Conservation (phyloP, 306 rosid species). For the Canavalia gladiata region DNA sequence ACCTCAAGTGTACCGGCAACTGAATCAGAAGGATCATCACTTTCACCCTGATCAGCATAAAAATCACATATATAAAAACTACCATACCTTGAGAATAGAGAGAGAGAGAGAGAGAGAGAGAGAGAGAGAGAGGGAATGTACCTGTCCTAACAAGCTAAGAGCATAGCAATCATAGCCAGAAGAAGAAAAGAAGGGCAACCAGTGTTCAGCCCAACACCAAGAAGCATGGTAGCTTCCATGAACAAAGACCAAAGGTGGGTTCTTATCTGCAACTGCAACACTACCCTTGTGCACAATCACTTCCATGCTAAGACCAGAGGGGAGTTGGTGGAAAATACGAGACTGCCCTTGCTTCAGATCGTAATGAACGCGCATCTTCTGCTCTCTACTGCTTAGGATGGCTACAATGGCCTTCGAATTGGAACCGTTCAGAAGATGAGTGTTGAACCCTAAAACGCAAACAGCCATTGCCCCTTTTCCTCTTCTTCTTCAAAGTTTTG, state of each 20-base stretch:
- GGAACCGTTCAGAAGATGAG: conserved; percentile 40
- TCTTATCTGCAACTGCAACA: conserved; percentile 41
- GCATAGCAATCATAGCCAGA: conserved; percentile 84
- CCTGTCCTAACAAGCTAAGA: conserved; percentile 87
- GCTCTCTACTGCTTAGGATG: conserved; percentile 41
- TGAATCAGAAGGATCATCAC: conserved; percentile 77
- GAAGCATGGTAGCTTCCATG: conserved; percentile 99
- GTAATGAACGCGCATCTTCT: conserved; percentile 64
- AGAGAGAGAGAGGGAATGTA: conserved; percentile 48
- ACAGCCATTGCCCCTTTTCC: conserved; percentile 48
- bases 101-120: conserved; percentile 1
- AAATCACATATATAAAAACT: conserved; percentile 31
- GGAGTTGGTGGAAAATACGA: conserved; percentile 81
- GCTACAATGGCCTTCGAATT: conserved; percentile 47
- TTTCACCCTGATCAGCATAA: conserved; percentile 72
- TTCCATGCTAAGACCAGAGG: conserved; percentile 85
- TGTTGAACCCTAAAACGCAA: conserved; percentile 41
- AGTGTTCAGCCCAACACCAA: conserved; percentile 95
- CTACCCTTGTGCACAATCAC: conserved; percentile 65
- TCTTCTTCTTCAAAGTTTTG: conserved; percentile 34
- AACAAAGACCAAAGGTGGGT: conserved; percentile 78
- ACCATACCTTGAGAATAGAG: conserved; percentile 23
- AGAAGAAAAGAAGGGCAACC: conserved; percentile 87
- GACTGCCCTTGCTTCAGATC: conserved; percentile 72
- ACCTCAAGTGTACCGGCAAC: conserved; percentile 93